phyloP scores from a whole-genome alignment of 345 rosid species.

The Nephelium lappaceum region DNA sequence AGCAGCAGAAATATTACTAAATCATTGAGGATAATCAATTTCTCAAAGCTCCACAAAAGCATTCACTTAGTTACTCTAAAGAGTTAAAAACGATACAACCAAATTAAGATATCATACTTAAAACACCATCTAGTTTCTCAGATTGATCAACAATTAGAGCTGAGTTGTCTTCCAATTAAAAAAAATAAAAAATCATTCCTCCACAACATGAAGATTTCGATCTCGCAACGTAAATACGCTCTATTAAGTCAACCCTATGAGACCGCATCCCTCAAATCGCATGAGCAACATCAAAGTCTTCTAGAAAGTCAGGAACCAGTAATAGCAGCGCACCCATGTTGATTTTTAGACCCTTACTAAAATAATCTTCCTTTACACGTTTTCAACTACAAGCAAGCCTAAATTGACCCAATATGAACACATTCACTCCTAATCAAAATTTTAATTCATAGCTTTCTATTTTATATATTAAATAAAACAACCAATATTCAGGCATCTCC shows the following conservation, averaged over 20 bases:
- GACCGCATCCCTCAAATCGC: neutral
- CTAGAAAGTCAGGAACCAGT: conserved; percentile 25
- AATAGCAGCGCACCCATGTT: conserved; percentile 31
- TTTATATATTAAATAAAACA: no score
- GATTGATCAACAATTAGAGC: neutral
- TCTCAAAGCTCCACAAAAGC: neutral
- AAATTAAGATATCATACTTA: neutral
- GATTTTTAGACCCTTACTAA: conserved; percentile 30
- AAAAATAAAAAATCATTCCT: neutral
- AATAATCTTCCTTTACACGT: conserved; percentile 3
- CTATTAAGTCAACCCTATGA: neutral
- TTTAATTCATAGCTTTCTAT: neutral
- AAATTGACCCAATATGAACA: conserved; percentile 23
- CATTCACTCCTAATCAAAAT: conserved; percentile 14
- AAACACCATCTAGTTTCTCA: neutral
- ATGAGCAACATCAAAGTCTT: neutral
- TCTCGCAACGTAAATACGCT: neutral
- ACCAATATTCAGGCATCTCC: conserved; percentile 22
- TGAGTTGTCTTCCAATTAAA: neutral
- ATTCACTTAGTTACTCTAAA: neutral
- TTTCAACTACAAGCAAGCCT: conserved; percentile 17
- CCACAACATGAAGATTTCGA: neutral
- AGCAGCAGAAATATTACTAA: neutral
- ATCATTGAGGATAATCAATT: neutral
- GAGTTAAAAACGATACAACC: neutral